Evolutionary conservation across 345 rosid genomes (phyloP), one percentile per base, ranked within the genome.

Genomic region (Mallotus nudiflorus): DNA sequence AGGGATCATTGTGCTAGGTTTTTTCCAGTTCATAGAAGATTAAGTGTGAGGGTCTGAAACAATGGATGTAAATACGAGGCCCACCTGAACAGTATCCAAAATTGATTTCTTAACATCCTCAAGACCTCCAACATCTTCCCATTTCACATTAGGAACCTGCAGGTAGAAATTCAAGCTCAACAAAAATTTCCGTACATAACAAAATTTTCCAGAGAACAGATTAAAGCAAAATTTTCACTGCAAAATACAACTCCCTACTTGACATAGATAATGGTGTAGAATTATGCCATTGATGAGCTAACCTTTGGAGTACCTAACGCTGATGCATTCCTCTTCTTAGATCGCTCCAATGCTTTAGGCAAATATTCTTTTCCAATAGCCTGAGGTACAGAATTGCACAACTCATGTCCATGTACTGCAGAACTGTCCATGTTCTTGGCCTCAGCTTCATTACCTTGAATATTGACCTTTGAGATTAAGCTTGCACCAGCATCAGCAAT

Each of bases 51-150:
- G 37, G 24, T 19, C 20, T 37, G 68, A 52, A n/a, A 10, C 55
- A 37, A 62, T 64, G 37, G 3, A 73, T 24, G 55, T 15, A 71
- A 44, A 69, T 69, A 62, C 68, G 29, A 69, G 31, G 14, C 68
- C 11, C 44, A 84, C 93, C 93, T 87, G 99, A 80, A 95, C 99
- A 54, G 99, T 92, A 80, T 95, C 97, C 77, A 95, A 69, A 77
- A 92, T 92, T 62, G 97, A 90, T 71, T 85, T 83, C 83, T 95
- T 95, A 69, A 92, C 99, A 64, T 95, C 97, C 83, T 92, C 99
- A 55, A 95, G 97, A 55, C 97, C 97, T 62, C 97, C 99, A 44
- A 95, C 97, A 83, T 92, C 97, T 73, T 95, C 97, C 99, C 97
- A 95, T 79, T 89, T 92, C 78, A 95, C 96, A 77, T 90, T 80